Evolutionary conservation across 2,329 filamentous ascomycete species (phyloP).

Genomic region (Paracorniculantispora psalliotae): DNA sequence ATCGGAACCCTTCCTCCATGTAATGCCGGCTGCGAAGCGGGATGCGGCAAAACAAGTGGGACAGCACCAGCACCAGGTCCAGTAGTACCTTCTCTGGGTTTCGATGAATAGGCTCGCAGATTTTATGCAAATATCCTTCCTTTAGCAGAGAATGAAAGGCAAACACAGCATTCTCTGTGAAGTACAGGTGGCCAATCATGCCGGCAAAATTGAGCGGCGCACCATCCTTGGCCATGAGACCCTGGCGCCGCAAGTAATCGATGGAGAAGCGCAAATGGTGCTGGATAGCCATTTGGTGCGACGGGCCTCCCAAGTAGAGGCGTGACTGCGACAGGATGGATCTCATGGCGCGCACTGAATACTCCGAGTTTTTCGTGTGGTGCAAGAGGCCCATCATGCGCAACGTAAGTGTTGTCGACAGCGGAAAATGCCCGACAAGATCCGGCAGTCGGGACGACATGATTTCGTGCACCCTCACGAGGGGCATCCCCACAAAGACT

Average conservation of each 20-base stretch:
- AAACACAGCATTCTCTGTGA: slow-evolving; percentile 69
- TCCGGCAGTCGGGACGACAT: slow-evolving; percentile 70
- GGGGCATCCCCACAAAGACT: slow-evolving; percentile 64
- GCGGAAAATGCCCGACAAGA: slow-evolving; percentile 71
- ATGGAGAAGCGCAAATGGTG: slow-evolving; percentile 78
- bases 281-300: slow-evolving; percentile 62
- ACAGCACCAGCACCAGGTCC: slow-evolving; percentile 63
- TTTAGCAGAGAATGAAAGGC: slow-evolving; percentile 71
- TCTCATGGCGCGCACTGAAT: slow-evolving; percentile 57
- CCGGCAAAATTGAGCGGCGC: slow-evolving; percentile 68
- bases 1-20: slow-evolving; percentile 46
- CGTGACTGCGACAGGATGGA: slow-evolving; percentile 65
- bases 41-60: slow-evolving; percentile 64
- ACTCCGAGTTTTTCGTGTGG: slow-evolving; percentile 58
- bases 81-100: slow-evolving; percentile 46
- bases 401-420: slow-evolving; percentile 68
- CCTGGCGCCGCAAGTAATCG: slow-evolving; percentile 68
- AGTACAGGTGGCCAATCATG: slow-evolving; percentile 68
- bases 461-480: slow-evolving; percentile 59
- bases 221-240: slow-evolving; percentile 57
- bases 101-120: slow-evolving; percentile 54
- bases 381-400: slow-evolving; percentile 63
- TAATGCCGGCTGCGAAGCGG: slow-evolving; percentile 41
- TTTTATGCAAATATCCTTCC: slow-evolving; percentile 59
- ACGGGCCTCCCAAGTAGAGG: slow-evolving; percentile 64